Evolutionary conservation across 495 filamentous ascomycete genomes (phyloP), one percentile per base, ranked within the genome.

Genomic region (Neurospora tetrasperma): DNA sequence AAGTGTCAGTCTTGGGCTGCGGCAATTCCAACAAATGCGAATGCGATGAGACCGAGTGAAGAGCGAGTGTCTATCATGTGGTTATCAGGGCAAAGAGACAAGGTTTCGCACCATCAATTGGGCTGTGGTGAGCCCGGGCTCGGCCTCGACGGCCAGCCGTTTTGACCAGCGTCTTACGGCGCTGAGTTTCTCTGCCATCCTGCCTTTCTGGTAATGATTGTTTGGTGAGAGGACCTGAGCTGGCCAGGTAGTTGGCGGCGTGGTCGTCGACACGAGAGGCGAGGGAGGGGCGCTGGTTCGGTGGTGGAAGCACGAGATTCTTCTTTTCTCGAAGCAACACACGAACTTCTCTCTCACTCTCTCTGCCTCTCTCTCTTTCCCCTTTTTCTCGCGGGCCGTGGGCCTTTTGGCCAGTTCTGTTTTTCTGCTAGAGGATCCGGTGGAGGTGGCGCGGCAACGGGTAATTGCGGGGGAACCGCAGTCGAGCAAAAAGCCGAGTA

Each of bases 111-210:
- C 84, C 84, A 98, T 95, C 78, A 97, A 83, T 84, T 98, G 92
- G 40, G 92, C 87, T 76, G 89, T 93, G 54, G 89, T 92, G 78
- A 98, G 85, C 39, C 93, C 94, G 5, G 91, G 89, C 83, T 96
- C 94, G 74, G 85, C 81, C 48, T 89, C 83, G 71, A 95, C 92
- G 38, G 91, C 90, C 43, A 93, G 76, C 83, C 90, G 93, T 54
- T 84, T 81, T 69, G 80, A 77, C 72, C 80, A 79, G 69, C 77
- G 75, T 62, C 74, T 68, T 38, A 80, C 48, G 27, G 27, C 48
- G 41, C 59, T 73, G 27, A 71, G 72, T 62, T 75, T 78, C 66
- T 66, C 73, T 74, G 43, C 27, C 54, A 66, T 66, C 27, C 23
- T 66, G 35, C 27, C 54, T 38, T 66, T 66, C 54, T 66, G 27